Evolutionary conservation across 1,139 yeast species (phyloP).

Genomic region (Hyphopichia khmerensis): DNA sequence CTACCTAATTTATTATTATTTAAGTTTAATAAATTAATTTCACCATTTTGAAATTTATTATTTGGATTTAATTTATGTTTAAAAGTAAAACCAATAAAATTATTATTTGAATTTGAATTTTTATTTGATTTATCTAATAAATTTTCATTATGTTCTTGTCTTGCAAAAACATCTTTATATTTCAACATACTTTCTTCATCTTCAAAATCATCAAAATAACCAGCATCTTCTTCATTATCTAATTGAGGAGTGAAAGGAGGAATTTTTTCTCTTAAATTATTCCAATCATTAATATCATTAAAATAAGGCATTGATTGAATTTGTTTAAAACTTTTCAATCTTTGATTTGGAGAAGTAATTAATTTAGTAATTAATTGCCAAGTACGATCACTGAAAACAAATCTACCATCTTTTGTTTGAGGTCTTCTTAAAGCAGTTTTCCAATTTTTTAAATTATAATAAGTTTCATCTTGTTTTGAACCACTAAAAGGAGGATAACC

Average conservation of each 20-base stretch:
- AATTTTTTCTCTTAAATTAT: constrained; percentile 58
- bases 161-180: constrained; percentile 93
- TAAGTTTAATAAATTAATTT: constrained; percentile 36
- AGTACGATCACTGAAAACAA: constrained; percentile 92
- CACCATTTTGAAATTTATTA: constrained; percentile 45
- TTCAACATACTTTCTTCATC: constrained; percentile 97
- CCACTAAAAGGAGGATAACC: constrained; percentile 99
- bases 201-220: constrained; percentile 96
- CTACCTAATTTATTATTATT: neutral
- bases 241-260: constrained; percentile 98
- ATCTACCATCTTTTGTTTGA: constrained; percentile 85
- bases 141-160: constrained; percentile 81
- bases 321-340: constrained; percentile 78
- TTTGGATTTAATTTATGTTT: constrained; percentile 78
- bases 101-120: constrained; percentile 43
- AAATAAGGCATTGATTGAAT: constrained; percentile 80
- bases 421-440: constrained; percentile 86
- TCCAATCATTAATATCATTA: constrained; percentile 74
- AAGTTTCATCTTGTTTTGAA: constrained; percentile 89
- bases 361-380: constrained; percentile 84
- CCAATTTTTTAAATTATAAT: constrained; percentile 92
- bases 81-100: constrained; percentile 94
- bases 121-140: constrained; percentile 62
- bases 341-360: constrained; percentile 74
- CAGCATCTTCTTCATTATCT: constrained; percentile 97